Evolutionary conservation across 805 yeast species (phyloP), one percentile per base, ranked within the genome.

Genomic region (Candida sonorensis): DNA sequence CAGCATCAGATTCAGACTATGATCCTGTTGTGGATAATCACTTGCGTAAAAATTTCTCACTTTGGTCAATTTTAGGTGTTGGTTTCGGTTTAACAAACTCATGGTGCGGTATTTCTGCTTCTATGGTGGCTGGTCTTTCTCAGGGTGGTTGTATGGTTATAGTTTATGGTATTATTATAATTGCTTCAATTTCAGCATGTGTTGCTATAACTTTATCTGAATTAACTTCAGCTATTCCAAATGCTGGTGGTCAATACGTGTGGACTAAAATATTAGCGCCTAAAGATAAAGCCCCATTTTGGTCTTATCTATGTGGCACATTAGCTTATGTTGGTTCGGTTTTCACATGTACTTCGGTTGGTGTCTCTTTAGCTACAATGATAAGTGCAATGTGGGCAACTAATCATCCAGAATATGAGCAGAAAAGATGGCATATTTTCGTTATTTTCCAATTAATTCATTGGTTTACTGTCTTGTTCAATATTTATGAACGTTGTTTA

Each of bases 71-170:
- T 1, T 48, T 75, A 24, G 80, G 79, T 32, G 72, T 73, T 21
- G 78, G 78, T 8, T 75, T 74, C 41, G 78, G 79, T 10, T 51
- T 75, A 26, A 74, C 79, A 11, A 73, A 72, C 47, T 71, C 78
- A 1, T 75, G 81, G 80, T 66, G 68, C 37, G 80, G 80, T 34
- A 67, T 75, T 15, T 66, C 77, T 10, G 75, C 78, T 4, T 64
- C 77, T 2, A 57, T 74, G 39, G 62, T 68, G 23, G 62, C 76
- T 4, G 77, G 79, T 42, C 69, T 75, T 22, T 55, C 65, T 14
- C 62, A 73, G 31, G 80, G 81, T 41, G 80, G 81, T 4, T 79
- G 80, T 14, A 57, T 72, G 61, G 48, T 69, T 44, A 67, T 74
- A 36, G 62, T 74, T 13, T 75, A 73, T 24, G 81, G 81, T 29